phyloP scores from a whole-genome alignment of 2,329 filamentous ascomycete species.

The Plectosphaerella cucumerina region DNA sequence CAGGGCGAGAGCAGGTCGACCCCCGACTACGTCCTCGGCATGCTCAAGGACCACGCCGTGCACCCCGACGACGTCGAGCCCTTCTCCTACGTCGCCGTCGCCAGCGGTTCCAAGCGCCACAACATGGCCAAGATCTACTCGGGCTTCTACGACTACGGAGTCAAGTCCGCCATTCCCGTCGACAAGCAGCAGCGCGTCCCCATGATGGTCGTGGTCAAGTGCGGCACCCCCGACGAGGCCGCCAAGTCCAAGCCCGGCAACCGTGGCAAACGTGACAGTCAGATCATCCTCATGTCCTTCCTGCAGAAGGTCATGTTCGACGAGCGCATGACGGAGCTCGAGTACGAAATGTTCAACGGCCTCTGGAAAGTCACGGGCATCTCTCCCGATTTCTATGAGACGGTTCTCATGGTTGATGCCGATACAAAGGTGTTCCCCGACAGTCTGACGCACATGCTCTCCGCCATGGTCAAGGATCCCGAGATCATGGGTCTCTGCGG shows the following conservation, averaged over 20 bases:
- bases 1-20: constrained; percentile 83
- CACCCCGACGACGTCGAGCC: constrained; percentile 77
- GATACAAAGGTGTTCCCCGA: constrained; percentile 99
- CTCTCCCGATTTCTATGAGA: constrained; percentile 95
- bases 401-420: constrained; percentile 97
- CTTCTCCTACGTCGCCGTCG: constrained; percentile 95
- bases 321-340: constrained; percentile 98
- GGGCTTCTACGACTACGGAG: constrained; percentile 96
- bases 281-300: constrained; percentile 99
- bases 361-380: constrained; percentile 99
- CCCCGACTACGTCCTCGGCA: constrained; percentile 82
- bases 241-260: constrained; percentile 86
- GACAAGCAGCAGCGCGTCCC: constrained; percentile 96
- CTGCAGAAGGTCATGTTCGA: constrained; percentile 99
- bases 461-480: constrained; percentile 97
- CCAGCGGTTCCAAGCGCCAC: constrained; percentile 93
- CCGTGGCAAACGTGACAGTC: constrained; percentile 96
- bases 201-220: constrained; percentile 96
- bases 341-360: constrained; percentile 99
- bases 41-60: constrained; percentile 90
- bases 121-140: constrained; percentile 99
- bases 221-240: constrained; percentile 84
- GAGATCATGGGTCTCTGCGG: constrained; percentile 99
- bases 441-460: constrained; percentile 97
- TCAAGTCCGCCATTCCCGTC: constrained; percentile 69